Percentiles rank a stretch among this genome's conserved stretches.
phyloP scores from a whole-genome alignment of 768 basidiomycete species.

The Tremella fuciformis region DNA sequence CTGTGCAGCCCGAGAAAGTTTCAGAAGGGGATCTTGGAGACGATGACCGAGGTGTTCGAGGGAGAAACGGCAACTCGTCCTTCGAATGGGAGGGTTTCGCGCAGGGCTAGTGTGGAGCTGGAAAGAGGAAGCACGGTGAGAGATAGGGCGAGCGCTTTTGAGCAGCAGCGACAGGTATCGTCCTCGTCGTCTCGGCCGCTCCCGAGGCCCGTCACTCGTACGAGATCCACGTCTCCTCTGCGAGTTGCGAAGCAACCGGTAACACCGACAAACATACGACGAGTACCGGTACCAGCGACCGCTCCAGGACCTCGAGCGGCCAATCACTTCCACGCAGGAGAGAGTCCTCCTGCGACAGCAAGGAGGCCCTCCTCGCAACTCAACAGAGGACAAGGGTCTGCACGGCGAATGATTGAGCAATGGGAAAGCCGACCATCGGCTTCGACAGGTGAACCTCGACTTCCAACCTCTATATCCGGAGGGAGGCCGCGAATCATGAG shows the following conservation, averaged over 20 bases:
- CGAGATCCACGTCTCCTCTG: constrained; percentile 34
- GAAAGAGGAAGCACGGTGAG: constrained; percentile 29
- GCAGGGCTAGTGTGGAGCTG: constrained; percentile 18
- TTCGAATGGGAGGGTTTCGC: constrained; percentile 9
- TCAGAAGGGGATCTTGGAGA: constrained; percentile 16
- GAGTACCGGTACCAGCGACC: constrained; percentile 32
- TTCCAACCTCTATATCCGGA: not conserved
- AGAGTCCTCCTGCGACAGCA: not conserved
- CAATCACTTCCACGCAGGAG: constrained; percentile 6
- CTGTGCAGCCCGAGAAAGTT: constrained; percentile 21
- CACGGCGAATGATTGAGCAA: constrained; percentile 41
- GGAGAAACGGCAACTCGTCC: constrained; percentile 5
- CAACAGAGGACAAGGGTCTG: constrained; percentile 35
- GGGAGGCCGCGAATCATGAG: constrained; percentile 23
- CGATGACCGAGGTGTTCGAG: constrained; percentile 29
- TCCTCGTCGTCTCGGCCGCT: constrained; percentile 22
- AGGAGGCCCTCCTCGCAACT: constrained; percentile 16
- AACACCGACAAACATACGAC: constrained; percentile 15
- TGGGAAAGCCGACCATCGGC: constrained; percentile 32
- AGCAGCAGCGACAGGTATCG: constrained; percentile 19
- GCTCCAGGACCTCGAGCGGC: constrained; percentile 22
- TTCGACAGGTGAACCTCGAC: constrained; percentile 9
- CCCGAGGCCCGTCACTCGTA: constrained; percentile 13
- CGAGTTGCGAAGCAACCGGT: constrained; percentile 14
- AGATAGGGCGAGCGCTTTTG: constrained; percentile 35